phyloP scores from a whole-genome alignment of 495 filamentous ascomycete species.

The Bryoglossum gracile region DNA sequence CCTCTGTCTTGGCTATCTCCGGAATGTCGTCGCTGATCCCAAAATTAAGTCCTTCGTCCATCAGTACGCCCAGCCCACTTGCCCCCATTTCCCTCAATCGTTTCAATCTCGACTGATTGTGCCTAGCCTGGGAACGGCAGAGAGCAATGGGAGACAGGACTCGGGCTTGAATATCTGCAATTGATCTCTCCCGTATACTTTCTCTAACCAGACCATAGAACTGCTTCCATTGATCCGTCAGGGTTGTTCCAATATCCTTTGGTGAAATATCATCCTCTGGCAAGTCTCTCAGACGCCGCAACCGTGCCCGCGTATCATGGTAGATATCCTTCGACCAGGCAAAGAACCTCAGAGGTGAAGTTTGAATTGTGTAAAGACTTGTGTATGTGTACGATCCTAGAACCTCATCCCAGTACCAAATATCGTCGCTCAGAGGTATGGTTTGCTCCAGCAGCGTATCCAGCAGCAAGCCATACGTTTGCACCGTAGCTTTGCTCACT shows the following conservation, averaged over 20 bases:
- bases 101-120: slow-evolving; percentile 60
- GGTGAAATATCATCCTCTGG: slow-evolving; percentile 11
- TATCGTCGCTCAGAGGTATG: slow-evolving; percentile 72
- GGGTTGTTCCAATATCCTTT: slow-evolving; percentile 12
- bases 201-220: slow-evolving; percentile 77
- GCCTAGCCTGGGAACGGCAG: slow-evolving; percentile 59
- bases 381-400: slow-evolving; percentile 63
- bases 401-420: slow-evolving; percentile 89
- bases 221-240: slow-evolving; percentile 55
- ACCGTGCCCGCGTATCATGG: slow-evolving; percentile 42
- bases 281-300: slow-evolving; percentile 30
- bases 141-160: slow-evolving; percentile 65
- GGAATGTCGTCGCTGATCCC: slow-evolving; percentile 35
- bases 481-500: slow-evolving; percentile 76
- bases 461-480: slow-evolving; percentile 72
- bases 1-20: slow-evolving; percentile 32
- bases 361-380: slow-evolving; percentile 74
- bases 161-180: slow-evolving; percentile 49
- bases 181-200: slow-evolving; percentile 56
- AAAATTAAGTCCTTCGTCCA: slow-evolving; percentile 72
- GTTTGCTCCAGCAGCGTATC: slow-evolving; percentile 69
- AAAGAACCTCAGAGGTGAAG: slow-evolving; percentile 65
- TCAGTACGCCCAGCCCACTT: slow-evolving; percentile 77
- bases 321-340: slow-evolving; percentile 57
- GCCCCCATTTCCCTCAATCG: slow-evolving; percentile 68